Evolutionary conservation across 2,329 filamentous ascomycete species (phyloP).

Genomic region (Aaosphaeria arxii): DNA sequence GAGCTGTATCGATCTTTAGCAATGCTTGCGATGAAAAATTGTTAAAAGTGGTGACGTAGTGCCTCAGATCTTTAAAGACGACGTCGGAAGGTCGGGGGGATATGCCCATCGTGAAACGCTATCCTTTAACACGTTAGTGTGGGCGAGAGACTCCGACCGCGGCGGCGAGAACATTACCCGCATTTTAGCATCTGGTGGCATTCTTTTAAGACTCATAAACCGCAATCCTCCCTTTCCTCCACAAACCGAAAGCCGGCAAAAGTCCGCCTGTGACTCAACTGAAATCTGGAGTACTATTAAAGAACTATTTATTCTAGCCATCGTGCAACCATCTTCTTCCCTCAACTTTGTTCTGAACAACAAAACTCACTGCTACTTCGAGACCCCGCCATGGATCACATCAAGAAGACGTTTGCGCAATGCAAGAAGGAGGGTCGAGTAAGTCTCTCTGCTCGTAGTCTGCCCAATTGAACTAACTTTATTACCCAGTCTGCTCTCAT

Average conservation of each 20-base stretch:
- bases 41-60: too few species aligned
- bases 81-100: too few species aligned
- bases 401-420: constrained; percentile 49
- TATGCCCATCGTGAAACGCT: too few species aligned
- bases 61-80: too few species aligned
- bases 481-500: constrained; percentile 73
- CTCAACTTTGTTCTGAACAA: background rate
- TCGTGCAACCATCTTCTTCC: background rate
- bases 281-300: background rate
- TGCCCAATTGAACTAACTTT: background rate
- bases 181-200: background rate
- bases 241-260: background rate
- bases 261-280: background rate
- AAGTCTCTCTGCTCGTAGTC: constrained; percentile 5
- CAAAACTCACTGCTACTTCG: background rate
- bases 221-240: background rate
- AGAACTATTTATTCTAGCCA: background rate
- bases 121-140: too few species aligned
- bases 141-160: background rate
- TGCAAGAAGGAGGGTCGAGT: constrained; percentile 50
- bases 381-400: constrained; percentile 41
- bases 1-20: too few species aligned
- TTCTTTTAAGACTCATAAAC: background rate
- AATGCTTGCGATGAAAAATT: too few species aligned
- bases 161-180: background rate